Evolutionary conservation across 2,329 filamentous ascomycete species (phyloP), one percentile per base, ranked within the genome.

Genomic region (Colletotrichum sidae): DNA sequence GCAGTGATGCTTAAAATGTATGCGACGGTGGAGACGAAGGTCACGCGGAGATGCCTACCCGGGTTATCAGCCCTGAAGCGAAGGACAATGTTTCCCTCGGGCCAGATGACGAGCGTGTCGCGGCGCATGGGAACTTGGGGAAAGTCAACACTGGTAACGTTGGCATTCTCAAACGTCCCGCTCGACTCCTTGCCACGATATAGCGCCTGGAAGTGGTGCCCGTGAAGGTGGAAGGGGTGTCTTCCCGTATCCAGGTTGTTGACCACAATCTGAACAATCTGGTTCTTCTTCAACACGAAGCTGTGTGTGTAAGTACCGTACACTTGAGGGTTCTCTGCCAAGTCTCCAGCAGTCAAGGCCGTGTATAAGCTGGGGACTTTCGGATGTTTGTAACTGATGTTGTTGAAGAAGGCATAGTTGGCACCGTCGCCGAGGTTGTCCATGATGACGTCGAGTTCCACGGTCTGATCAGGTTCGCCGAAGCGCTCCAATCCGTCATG

Each of bases 311-410:
- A 87, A 15, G 82, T 80, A 37, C 91, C 91, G 72, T 94, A 94
- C 5, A 93, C 79, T 2, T 74, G 69, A 0, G 88, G 80, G 67
- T 92, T 82, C 2, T 81, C 82, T 12, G 88, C 86, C 15, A 83
- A 78, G 55, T 92, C 78, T 13, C 87, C 88, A 1, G 88, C 78
- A 0, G 87, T 88, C 4, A 96, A 81, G 1, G 85, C 92, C 0
- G 91, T 93, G 81, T 94, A 96, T 0, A 97, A 82, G 0, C 90
- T 89, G 0, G 93, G 94, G 0, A 96, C 93, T 74, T 92, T 92
- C 53, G 92, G 92, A 0, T 79, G 60, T 4, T 86, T 85, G 75
- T 94, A 97, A 37, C 91, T 93, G 68, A 93, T 87, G 76, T 92
- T 89, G 81, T 95, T 94, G 79, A 92, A 87, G 77, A 90, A 89